Percentiles rank a stretch among this genome's conserved stretches.
Evolutionary conservation across 164 flowering plant genomes (phyloP).

Genomic region (Brasenia schreberi): DNA sequence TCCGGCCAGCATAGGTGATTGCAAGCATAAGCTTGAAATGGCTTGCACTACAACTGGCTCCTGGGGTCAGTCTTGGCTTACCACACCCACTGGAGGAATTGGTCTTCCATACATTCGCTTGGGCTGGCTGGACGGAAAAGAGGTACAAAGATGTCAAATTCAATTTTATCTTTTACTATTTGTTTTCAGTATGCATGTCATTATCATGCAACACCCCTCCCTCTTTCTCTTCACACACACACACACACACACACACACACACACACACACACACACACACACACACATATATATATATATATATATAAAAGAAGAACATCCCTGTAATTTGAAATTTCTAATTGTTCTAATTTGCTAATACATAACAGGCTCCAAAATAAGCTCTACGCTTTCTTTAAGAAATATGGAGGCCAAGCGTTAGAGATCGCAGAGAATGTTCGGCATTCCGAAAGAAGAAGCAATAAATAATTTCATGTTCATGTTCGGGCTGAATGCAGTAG

Average conservation of each 20-base stretch:
- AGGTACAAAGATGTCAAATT: neutral
- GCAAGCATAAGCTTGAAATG: constrained; percentile 42
- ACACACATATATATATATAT: too few relatives aligned
- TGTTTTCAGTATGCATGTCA: too few relatives aligned
- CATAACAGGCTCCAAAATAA: constrained; percentile 31
- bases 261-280: too few relatives aligned
- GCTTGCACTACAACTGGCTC: constrained; percentile 51
- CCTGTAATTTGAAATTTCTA: too few relatives aligned
- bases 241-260: too few relatives aligned
- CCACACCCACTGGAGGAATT: constrained; percentile 45
- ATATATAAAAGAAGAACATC: too few relatives aligned
- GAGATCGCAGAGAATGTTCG: constrained; percentile 52
- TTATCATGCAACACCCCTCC: too few relatives aligned
- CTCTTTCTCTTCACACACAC: too few relatives aligned
- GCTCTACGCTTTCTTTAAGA: constrained; percentile 55
- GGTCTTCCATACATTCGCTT: constrained; percentile 37
- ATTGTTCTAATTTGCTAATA: too few relatives aligned
- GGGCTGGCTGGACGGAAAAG: constrained; percentile 48
- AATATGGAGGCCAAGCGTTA: constrained; percentile 28
- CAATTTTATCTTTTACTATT: too few relatives aligned
- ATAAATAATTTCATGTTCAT: constrained; percentile 67
- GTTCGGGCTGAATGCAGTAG: constrained; percentile 70
- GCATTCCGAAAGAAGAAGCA: constrained; percentile 55
- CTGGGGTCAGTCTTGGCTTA: constrained; percentile 49
- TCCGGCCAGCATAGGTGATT: constrained; percentile 47